phyloP scores from a whole-genome alignment of 164 flowering plant species.

The Magnolia changhungtana region DNA sequence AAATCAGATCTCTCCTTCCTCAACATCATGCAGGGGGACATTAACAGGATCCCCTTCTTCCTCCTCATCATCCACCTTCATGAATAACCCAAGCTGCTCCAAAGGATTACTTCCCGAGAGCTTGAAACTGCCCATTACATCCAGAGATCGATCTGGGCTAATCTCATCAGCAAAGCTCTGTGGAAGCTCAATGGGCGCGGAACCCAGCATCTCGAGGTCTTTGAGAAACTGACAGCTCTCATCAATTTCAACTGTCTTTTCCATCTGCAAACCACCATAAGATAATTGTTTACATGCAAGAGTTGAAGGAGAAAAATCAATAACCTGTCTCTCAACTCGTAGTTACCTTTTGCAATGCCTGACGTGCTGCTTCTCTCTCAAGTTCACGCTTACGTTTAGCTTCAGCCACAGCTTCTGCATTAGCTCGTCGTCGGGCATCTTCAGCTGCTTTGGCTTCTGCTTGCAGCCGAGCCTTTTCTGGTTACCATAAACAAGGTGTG shows the following conservation, averaged over 20 bases:
- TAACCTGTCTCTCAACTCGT: background rate
- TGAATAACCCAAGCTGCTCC: slow-evolving; percentile 83
- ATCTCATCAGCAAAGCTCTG: slow-evolving; percentile 57
- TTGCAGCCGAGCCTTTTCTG: slow-evolving; percentile 79
- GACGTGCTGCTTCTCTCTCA: slow-evolving; percentile 89
- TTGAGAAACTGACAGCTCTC: slow-evolving; percentile 64
- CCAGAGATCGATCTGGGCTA: slow-evolving; percentile 59
- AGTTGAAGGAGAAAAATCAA: background rate
- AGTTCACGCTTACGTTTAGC: slow-evolving; percentile 68
- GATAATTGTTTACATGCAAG: background rate
- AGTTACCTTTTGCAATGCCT: slow-evolving; percentile 66
- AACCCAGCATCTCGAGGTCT: slow-evolving; percentile 73
- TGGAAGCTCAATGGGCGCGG: slow-evolving; percentile 43
- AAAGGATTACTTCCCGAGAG: slow-evolving; percentile 61
- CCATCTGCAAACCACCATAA: slow-evolving; percentile 48
- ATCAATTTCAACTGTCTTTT: slow-evolving; percentile 87
- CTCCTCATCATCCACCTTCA: slow-evolving; percentile 75
- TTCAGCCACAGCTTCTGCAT: slow-evolving; percentile 72
- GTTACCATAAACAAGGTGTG: background rate
- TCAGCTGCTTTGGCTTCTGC: slow-evolving; percentile 93
- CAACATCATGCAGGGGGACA: slow-evolving; percentile 39
- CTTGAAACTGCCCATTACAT: slow-evolving; percentile 58
- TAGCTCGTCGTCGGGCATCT: slow-evolving; percentile 65
- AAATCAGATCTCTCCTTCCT: slow-evolving; percentile 79
- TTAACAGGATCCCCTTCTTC: slow-evolving; percentile 39